These are phyloP conservation scores for Stagonosporopsis tanaceti DNA, from an alignment of 2,329 filamentous ascomycete species.

Conservation along the genomic window DNA sequence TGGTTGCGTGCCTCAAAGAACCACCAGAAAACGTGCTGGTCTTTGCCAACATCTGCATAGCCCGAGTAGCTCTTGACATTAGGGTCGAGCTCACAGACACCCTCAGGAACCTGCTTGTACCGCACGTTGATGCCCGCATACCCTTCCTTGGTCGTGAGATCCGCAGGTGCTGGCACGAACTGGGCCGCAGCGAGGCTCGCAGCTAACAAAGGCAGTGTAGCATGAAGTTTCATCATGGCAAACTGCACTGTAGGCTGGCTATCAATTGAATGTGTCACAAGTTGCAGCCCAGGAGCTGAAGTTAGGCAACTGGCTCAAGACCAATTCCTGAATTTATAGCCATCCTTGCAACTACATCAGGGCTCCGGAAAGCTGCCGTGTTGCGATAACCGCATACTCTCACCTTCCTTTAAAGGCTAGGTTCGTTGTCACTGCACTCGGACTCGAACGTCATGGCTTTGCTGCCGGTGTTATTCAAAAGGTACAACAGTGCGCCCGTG, in stretches of 20 bases:
- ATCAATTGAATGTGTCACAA: not conserved
- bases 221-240: conserved; percentile 15
- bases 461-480: not conserved
- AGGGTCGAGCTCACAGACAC: conserved; percentile 65
- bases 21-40: conserved; percentile 65
- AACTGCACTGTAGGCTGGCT: not conserved
- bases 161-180: conserved; percentile 56
- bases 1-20: conserved; percentile 64
- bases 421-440: conserved; percentile 3
- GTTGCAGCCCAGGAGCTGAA: not conserved
- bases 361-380: not conserved
- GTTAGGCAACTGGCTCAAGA: not conserved
- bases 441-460: conserved; percentile 7
- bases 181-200: conserved; percentile 42
- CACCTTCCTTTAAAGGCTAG: conserved; percentile 30
- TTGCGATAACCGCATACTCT: conserved; percentile 12
- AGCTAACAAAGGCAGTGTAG: conserved; percentile 29
- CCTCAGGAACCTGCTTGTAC: conserved; percentile 63
- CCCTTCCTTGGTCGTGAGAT: conserved; percentile 55
- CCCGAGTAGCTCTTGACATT: conserved; percentile 65
- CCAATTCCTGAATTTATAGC: not conserved
- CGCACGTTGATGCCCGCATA: conserved; percentile 61
- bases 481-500: not conserved
- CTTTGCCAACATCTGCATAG: conserved; percentile 61
- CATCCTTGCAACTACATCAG: not conserved